phyloP scores from a whole-genome alignment of 345 rosid species.

The Camelina hispida region DNA sequence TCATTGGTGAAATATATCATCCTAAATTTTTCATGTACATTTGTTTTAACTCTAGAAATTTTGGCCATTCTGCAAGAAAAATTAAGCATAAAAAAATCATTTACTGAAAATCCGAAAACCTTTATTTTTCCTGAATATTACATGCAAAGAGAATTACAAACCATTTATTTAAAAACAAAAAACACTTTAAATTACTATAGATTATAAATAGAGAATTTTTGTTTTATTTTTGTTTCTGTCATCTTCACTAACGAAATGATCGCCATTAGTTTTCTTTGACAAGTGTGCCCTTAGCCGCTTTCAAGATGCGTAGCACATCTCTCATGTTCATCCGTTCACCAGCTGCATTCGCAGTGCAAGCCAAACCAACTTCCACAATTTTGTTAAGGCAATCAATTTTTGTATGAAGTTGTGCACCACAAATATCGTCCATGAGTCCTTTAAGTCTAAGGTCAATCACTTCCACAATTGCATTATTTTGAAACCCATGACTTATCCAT shows the following conservation, averaged over 20 bases:
- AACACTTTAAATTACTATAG: background rate
- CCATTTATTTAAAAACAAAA: background rate
- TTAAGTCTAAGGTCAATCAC: conserved; percentile 49
- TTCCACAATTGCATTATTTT: conserved; percentile 26
- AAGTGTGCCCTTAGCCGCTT: conserved; percentile 26
- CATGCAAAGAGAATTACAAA: background rate
- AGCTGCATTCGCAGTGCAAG: conserved; percentile 48
- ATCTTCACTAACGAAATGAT: background rate
- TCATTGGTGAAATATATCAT: too few relatives aligned
- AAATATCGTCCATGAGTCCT: conserved; percentile 34
- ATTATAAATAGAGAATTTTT: background rate
- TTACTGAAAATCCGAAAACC: too few relatives aligned
- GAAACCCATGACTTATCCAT: conserved; percentile 46
- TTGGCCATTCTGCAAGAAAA: too few relatives aligned
- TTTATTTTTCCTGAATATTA: too few relatives aligned
- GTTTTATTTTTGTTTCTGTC: too few relatives aligned
- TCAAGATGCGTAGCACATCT: conserved; percentile 48
- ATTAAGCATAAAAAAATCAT: too few relatives aligned
- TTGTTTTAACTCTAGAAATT: too few relatives aligned
- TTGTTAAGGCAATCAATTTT: conserved; percentile 45
- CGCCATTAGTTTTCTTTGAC: conserved; percentile 6
- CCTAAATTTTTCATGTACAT: too few relatives aligned
- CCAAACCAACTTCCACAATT: conserved; percentile 50
- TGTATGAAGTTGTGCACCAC: conserved; percentile 36
- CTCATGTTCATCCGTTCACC: conserved; percentile 48